These are phyloP conservation scores for Globisporangium abappressorium DNA, from an alignment of 352 stramenopile genomes.

Conservation along the genomic window DNA sequence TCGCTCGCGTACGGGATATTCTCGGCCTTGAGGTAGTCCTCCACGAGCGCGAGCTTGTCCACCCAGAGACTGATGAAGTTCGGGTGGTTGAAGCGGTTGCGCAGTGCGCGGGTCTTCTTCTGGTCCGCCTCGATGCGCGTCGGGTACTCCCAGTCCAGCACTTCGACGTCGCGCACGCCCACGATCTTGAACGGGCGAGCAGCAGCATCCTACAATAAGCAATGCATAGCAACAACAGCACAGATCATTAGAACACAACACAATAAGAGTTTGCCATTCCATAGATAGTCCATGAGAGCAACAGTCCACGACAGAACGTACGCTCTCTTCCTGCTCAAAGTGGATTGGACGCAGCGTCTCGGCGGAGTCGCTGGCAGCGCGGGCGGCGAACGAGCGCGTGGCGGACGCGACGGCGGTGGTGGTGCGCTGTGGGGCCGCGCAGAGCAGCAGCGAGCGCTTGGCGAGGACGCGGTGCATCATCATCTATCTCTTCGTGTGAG, in stretches of 20 bases:
- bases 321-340: constrained; percentile 63
- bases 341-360: constrained; percentile 58
- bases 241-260: background rate
- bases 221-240: background rate
- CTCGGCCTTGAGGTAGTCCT: constrained; percentile 62
- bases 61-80: constrained; percentile 88
- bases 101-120: constrained; percentile 52
- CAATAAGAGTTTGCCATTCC: background rate
- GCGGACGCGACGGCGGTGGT: constrained; percentile 9
- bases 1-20: constrained; percentile 59
- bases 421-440: constrained; percentile 7
- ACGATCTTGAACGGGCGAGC: constrained; percentile 73
- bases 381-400: constrained; percentile 27
- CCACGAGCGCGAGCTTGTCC: constrained; percentile 65
- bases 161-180: constrained; percentile 75
- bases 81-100: constrained; percentile 73
- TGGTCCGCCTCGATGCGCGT: constrained; percentile 62
- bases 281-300: background rate
- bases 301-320: constrained; percentile 23
- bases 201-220: constrained; percentile 26
- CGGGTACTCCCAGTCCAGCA: constrained; percentile 74
- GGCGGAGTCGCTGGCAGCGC: constrained; percentile 10
- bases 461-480: constrained; percentile 22
- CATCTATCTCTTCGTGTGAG: constrained; percentile 1
- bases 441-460: constrained; percentile 17